These are phyloP conservation scores for Salvia miltiorrhiza DNA, from an alignment of 257 asterid species.

Conservation along the genomic window DNA sequence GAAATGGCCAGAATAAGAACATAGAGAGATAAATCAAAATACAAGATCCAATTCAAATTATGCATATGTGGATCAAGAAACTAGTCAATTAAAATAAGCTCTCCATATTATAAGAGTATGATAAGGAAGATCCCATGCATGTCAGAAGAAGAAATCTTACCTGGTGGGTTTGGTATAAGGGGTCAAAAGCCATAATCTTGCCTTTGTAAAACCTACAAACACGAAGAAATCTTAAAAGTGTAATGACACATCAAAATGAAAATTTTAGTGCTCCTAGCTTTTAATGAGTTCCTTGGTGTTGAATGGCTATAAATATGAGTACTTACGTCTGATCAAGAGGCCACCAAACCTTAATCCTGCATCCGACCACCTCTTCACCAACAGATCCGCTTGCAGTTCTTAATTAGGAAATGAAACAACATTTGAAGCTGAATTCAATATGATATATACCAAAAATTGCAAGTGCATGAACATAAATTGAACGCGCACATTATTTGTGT, in stretches of 20 bases:
- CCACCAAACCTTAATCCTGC: slow-evolving; percentile 41
- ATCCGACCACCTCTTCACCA: slow-evolving; percentile 27
- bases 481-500: neutral
- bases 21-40: neutral
- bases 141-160: slow-evolving; percentile 15
- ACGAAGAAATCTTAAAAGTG: neutral
- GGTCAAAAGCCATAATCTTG: slow-evolving; percentile 18
- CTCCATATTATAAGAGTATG: neutral
- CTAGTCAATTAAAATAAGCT: neutral
- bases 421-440: neutral
- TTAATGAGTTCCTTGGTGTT: neutral
- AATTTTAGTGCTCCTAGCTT: neutral
- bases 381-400: slow-evolving; percentile 7
- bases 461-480: neutral
- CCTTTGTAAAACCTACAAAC: slow-evolving; percentile 38
- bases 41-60: neutral
- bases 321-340: slow-evolving; percentile 35
- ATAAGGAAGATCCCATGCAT: neutral
- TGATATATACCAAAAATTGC: neutral
- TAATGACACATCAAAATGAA: slow-evolving; percentile 1
- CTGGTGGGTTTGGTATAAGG: slow-evolving; percentile 21
- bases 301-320: neutral
- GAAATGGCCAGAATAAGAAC: neutral
- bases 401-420: slow-evolving; percentile 3
- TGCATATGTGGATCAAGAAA: neutral